Conservation (phyloP, 2,329 filamentous ascomycete species). For the Colletotrichum euphorbiae region DNA sequence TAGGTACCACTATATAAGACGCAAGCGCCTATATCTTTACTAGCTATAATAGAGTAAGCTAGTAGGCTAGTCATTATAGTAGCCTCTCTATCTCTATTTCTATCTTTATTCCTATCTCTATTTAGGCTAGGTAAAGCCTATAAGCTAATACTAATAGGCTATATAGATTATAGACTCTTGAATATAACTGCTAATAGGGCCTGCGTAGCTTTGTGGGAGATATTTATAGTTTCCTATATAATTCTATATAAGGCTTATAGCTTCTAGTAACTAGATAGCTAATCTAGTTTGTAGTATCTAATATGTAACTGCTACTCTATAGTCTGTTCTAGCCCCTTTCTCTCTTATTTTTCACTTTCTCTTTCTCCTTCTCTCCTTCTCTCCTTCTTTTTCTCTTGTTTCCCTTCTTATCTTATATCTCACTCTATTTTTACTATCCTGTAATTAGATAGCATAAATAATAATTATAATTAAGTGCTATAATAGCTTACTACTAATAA, state of each 20-base stretch:
- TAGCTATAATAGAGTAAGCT: conserved; percentile 17
- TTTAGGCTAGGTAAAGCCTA: not conserved
- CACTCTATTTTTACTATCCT: too few relatives aligned
- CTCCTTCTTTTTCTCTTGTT: too few relatives aligned
- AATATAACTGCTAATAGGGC: not conserved
- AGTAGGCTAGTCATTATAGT: not conserved
- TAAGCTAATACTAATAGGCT: not conserved
- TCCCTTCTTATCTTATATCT: too few relatives aligned
- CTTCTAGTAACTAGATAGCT: not conserved
- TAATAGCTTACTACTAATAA: not conserved
- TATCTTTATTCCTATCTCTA: too few relatives aligned
- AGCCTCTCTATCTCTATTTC: too few relatives aligned
- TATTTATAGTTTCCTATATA: not conserved
- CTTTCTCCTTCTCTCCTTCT: too few relatives aligned
- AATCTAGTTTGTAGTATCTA: not conserved
- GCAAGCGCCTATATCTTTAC: conserved; percentile 21
- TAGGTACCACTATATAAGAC: conserved; percentile 3
- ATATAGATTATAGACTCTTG: not conserved
- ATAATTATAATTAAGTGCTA: not conserved
- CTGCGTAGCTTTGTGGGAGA: not conserved
- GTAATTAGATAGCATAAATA: too few relatives aligned
- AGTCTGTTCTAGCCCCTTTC: not conserved
- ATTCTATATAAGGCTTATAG: not conserved
- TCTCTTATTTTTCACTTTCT: too few relatives aligned
- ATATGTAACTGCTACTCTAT: conserved; percentile 2